Percentiles rank a stretch among this genome's conserved stretches.
phyloP scores from a whole-genome alignment of 179 eudicot genomes.

The Vitellaria paradoxa region DNA sequence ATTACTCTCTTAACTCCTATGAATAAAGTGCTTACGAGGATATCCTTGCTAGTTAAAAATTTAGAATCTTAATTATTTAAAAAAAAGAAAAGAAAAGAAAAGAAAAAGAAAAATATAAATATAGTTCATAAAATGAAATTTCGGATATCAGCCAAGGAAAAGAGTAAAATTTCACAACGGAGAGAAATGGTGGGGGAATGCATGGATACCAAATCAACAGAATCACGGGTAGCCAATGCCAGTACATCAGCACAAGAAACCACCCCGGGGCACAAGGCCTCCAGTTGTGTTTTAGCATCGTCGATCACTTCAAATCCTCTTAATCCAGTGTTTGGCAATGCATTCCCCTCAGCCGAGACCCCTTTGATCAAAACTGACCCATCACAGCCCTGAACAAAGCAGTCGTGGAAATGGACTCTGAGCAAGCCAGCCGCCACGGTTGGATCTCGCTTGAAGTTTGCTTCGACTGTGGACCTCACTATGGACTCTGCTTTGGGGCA shows the following conservation, averaged over 20 bases:
- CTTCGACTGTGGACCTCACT: constrained; percentile 55
- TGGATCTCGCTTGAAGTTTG: constrained; percentile 47
- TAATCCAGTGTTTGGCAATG: constrained; percentile 49
- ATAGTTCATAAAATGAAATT: not conserved
- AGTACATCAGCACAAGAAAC: constrained; percentile 84
- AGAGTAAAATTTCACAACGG: not conserved
- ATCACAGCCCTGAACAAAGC: constrained; percentile 89
- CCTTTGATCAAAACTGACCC: constrained; percentile 57
- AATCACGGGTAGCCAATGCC: constrained; percentile 73
- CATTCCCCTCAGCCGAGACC: constrained; percentile 48
- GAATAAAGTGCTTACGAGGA: no score
- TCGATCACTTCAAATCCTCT: constrained; percentile 74
- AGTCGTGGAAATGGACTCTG: constrained; percentile 75
- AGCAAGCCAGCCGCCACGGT: constrained; percentile 68
- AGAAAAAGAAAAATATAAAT: not conserved
- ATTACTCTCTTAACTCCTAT: no score
- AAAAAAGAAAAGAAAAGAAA: not conserved
- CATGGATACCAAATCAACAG: constrained; percentile 62
- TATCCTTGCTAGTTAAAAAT: no score
- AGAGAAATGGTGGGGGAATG: not conserved
- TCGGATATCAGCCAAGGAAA: no score
- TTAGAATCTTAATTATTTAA: no score
- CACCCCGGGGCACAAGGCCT: constrained; percentile 59
- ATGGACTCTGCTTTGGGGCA: constrained; percentile 52
- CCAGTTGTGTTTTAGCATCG: constrained; percentile 63